Base-by-base conservation (phyloP, 495 filamentous ascomycete species). In the Penicillium cataractarum region DNA sequence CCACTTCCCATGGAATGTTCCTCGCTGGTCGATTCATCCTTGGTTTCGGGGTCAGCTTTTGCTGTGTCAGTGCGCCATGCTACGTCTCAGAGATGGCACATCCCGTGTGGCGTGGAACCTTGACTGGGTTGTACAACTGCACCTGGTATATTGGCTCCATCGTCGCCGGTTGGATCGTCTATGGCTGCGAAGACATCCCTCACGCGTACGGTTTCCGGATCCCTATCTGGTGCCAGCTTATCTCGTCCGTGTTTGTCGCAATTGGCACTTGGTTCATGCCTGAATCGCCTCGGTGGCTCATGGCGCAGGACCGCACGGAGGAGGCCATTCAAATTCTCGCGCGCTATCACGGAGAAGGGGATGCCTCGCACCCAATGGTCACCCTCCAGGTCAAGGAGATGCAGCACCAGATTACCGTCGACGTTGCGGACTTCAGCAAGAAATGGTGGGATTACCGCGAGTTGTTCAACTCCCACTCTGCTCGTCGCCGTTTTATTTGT, bases 1-100 rank as follows among this genome's bases (percentile, higher is more conserved):
- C 81, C 1, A 68, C 63, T 19, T 79, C 76, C 61, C 69, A 80
- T 24, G 68, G 64, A 15, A 79, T 82, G 70, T 91, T 92, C 66
- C 84, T 90, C 63, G 88, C 78, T n/a, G 90, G 89, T 21, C 85
- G 90, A 7, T 92, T 92, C 71, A 70, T 91, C 15, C 82, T 93
- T 12, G 89, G 89, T 1, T 90, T 92, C 64, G 89, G 90, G 6
- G 87, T 90, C 39, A 82, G 83, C 27, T 86, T 91, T 35, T 81
- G 82, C 58, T 82, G 83, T 53, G 83, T 89, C 24, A 89, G 87
- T 39, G 89, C 87, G 0, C 90, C 89, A 2, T 83, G 84, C 35
- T 92, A 92, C 64, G 86, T 90, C 27, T 83, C 85, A 13, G 90
- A 92, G 70, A 87, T 91, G 72, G 84, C 86, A 6, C 90, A 91